Percentiles rank a stretch among this genome's conserved stretches.
Evolutionary conservation across 2,329 filamentous ascomycete genomes (phyloP).

Genomic region (Sporothrix phasma): DNA sequence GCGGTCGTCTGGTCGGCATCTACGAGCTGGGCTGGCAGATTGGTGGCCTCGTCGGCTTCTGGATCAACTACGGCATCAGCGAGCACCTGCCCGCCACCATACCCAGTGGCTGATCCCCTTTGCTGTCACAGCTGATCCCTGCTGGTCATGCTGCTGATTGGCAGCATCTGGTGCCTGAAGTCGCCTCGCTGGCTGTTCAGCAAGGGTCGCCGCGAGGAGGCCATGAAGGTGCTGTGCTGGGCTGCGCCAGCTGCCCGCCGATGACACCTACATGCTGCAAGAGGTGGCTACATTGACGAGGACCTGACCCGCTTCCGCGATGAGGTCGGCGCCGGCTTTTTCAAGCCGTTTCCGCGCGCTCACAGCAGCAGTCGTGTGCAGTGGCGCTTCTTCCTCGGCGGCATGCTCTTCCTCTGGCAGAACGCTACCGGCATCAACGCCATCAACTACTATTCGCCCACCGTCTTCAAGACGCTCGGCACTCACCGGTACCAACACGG

Average conservation of each 20-base stretch:
- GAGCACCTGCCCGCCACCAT: constrained; percentile 35
- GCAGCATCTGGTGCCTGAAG: constrained; percentile 40
- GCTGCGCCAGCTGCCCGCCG: constrained; percentile 48
- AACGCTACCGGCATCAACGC: constrained; percentile 70
- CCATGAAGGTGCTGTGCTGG: constrained; percentile 37
- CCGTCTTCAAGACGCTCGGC: constrained; percentile 50
- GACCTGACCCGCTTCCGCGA: constrained; percentile 55
- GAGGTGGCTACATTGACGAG: constrained; percentile 62
- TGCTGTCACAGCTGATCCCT: constrained; percentile 56
- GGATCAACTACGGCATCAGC: constrained; percentile 56
- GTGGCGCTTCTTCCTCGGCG: constrained; percentile 64
- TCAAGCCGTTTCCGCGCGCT: constrained; percentile 58
- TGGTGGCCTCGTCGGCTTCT: constrained; percentile 54
- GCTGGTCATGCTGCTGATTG: constrained; percentile 51
- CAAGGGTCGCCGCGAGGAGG: constrained; percentile 17
- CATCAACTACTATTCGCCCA: constrained; percentile 66
- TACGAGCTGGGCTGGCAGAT: constrained; percentile 58
- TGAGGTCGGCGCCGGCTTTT: constrained; percentile 61
- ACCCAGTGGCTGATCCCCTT: constrained; percentile 57
- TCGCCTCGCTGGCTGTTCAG: constrained; percentile 24
- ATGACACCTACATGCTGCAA: constrained; percentile 59
- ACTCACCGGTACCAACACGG: constrained; percentile 35
- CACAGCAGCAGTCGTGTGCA: constrained; percentile 47
- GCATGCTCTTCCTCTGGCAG: constrained; percentile 68
- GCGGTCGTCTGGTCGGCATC: constrained; percentile 55